Percentiles rank a stretch among this genome's conserved stretches.
Conservation (phyloP, 352 stramenopile species). For the Globisporangium viniferum region DNA sequence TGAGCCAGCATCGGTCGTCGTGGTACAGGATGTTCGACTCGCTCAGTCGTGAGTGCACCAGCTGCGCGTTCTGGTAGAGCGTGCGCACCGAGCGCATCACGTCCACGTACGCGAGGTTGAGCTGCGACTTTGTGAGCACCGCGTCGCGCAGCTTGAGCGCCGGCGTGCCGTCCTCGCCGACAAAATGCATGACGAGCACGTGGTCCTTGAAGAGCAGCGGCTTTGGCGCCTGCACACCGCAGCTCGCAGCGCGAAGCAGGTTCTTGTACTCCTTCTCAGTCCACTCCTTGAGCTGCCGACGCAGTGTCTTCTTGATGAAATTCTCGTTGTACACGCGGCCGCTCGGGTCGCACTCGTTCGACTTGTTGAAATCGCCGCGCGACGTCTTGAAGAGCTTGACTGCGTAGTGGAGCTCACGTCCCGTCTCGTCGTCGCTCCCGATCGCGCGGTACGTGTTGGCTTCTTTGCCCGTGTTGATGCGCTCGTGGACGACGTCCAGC, state of each 20-base stretch:
- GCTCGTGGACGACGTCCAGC: slow-evolving; percentile 37
- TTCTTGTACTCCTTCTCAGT: slow-evolving; percentile 51
- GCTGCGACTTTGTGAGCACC: slow-evolving; percentile 33
- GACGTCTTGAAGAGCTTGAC: slow-evolving; percentile 80
- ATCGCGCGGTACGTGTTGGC: slow-evolving; percentile 52
- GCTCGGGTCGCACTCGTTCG: slow-evolving; percentile 41
- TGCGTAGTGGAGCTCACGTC: slow-evolving; percentile 21
- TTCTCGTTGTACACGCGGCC: slow-evolving; percentile 51
- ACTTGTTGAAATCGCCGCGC: slow-evolving; percentile 44
- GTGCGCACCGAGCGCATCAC: slow-evolving; percentile 35
- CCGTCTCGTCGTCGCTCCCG: slow-evolving; percentile 23
- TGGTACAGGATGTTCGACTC: slow-evolving; percentile 76
- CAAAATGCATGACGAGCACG: slow-evolving; percentile 51
- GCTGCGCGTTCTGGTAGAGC: slow-evolving; percentile 51
- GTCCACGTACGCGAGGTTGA: slow-evolving; percentile 37
- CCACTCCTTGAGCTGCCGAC: slow-evolving; percentile 53
- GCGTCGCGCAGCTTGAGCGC: slow-evolving; percentile 49
- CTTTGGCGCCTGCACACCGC: slow-evolving; percentile 31
- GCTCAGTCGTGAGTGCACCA: slow-evolving; percentile 48
- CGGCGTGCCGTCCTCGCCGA: slow-evolving; percentile 34
- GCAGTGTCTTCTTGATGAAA: slow-evolving; percentile 57
- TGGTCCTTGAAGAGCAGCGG: slow-evolving; percentile 48
- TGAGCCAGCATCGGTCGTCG: slow-evolving; percentile 67
- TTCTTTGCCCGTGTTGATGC: slow-evolving; percentile 44
- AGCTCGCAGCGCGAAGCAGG: slow-evolving; percentile 28